These are phyloP conservation scores for Andrographis paniculata DNA, from an alignment of 305 asterid genomes.

Conservation along the genomic window DNA sequence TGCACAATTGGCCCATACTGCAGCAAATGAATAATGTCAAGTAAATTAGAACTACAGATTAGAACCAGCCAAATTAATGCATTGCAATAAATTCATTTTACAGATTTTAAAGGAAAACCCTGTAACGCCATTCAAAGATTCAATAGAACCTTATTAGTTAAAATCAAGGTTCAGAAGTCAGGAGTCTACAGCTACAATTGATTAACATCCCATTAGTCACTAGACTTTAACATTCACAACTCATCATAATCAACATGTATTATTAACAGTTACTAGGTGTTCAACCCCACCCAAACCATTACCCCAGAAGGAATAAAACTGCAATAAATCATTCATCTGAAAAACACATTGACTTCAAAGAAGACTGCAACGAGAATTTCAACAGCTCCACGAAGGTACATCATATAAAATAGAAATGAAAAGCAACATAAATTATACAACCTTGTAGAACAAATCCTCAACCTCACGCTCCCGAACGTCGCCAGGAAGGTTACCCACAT, in stretches of 20 bases:
- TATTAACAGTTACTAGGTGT: background rate
- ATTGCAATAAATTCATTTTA: too few relatives aligned
- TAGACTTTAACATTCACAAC: too few relatives aligned
- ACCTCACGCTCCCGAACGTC: constrained; percentile 94
- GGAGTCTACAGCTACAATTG: too few relatives aligned
- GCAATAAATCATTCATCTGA: background rate
- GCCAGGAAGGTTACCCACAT: constrained; percentile 97
- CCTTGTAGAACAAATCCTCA: constrained; percentile 96
- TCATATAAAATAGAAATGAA: background rate
- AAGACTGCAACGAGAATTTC: background rate
- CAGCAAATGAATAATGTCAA: background rate
- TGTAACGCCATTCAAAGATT: too few relatives aligned
- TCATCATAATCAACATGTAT: background rate
- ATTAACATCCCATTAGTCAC: background rate
- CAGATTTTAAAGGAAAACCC: too few relatives aligned
- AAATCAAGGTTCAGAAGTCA: too few relatives aligned
- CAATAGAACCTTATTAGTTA: too few relatives aligned
- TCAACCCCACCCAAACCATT: background rate
- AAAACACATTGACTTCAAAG: background rate
- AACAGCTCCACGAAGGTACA: background rate
- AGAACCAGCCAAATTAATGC: too few relatives aligned
- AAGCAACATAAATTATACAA: background rate
- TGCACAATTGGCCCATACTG: constrained; percentile 94
- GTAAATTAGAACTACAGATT: too few relatives aligned
- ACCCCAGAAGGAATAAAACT: background rate